A percentile compares a stretch with the other conserved stretches of the same genome.
Evolutionary conservation across 208 protist genomes (phyloP).

Genomic region (Ichthyophonus hoferi): DNA sequence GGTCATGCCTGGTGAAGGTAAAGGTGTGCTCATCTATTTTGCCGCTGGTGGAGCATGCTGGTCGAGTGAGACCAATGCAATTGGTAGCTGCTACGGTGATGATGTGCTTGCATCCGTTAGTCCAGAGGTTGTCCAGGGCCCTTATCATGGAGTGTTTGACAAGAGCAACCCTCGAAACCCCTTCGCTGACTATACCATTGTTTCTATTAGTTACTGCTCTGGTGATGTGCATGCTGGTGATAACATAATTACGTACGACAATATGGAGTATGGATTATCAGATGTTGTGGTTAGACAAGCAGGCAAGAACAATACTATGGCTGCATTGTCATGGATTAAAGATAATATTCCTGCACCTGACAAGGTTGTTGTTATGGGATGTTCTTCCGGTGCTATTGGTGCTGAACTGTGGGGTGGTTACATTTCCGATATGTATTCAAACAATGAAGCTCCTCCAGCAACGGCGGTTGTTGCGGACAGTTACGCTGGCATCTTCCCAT

Average conservation of each 20-base stretch:
- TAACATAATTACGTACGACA: background rate
- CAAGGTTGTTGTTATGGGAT: background rate
- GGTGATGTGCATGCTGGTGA: background rate
- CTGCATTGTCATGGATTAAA: background rate
- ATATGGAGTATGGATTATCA: background rate
- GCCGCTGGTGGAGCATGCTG: background rate
- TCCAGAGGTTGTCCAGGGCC: background rate
- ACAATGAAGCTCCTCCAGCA: background rate
- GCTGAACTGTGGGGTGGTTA: background rate
- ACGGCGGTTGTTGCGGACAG: background rate
- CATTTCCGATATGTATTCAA: background rate
- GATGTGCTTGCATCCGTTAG: background rate
- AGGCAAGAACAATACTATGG: background rate
- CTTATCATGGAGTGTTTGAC: background rate
- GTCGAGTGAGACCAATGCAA: background rate
- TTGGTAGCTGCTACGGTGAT: background rate
- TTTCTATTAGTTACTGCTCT: background rate
- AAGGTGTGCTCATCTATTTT: background rate
- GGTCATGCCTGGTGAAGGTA: background rate
- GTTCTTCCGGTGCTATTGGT: background rate
- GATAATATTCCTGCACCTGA: background rate
- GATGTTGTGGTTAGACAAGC: background rate
- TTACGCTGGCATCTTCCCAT: slow-evolving; percentile 4
- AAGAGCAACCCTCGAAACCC: background rate
- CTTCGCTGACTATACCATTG: background rate